These are phyloP conservation scores for Coniferiporia sulphurascens DNA, from an alignment of 1,284 basidiomycete genomes.

Conservation along the genomic window DNA sequence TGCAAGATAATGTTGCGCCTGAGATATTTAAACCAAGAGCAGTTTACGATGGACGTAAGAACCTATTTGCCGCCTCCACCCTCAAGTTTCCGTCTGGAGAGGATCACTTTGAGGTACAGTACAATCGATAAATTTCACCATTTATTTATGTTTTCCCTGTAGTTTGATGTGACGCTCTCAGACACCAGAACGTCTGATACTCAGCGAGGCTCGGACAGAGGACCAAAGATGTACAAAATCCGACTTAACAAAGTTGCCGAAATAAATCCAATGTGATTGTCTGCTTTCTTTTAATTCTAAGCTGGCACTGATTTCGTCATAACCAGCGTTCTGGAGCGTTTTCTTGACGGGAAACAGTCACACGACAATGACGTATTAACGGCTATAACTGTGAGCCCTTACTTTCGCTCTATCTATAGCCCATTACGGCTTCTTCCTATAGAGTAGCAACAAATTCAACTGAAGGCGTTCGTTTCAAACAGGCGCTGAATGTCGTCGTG, in stretches of 20 bases:
- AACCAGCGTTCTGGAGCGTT: slow-evolving; percentile 56
- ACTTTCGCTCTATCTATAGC: neutral
- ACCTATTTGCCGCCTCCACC: slow-evolving; percentile 55
- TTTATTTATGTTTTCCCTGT: slow-evolving; percentile 2
- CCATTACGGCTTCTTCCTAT: neutral
- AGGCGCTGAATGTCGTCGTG: slow-evolving; percentile 73
- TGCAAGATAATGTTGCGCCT: slow-evolving; percentile 53
- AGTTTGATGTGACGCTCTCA: slow-evolving; percentile 60
- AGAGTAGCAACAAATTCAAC: neutral
- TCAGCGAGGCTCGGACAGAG: slow-evolving; percentile 24
- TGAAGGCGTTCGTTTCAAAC: neutral
- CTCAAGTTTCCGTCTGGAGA: slow-evolving; percentile 57
- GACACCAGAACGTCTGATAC: slow-evolving; percentile 27
- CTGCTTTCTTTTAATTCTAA: slow-evolving; percentile 11
- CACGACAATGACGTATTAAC: slow-evolving; percentile 68
- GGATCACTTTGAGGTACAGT: slow-evolving; percentile 23
- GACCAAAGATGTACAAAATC: slow-evolving; percentile 59
- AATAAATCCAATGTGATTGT: slow-evolving; percentile 68
- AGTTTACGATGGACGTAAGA: slow-evolving; percentile 76
- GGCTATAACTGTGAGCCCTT: slow-evolving; percentile 57
- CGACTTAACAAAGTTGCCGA: slow-evolving; percentile 61
- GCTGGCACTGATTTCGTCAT: slow-evolving; percentile 1
- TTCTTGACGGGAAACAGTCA: slow-evolving; percentile 59
- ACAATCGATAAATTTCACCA: neutral
- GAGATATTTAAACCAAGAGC: slow-evolving; percentile 58